Base-by-base conservation (phyloP, 192 early-diverging fungal species). In the Coemansia aciculifera region DNA sequence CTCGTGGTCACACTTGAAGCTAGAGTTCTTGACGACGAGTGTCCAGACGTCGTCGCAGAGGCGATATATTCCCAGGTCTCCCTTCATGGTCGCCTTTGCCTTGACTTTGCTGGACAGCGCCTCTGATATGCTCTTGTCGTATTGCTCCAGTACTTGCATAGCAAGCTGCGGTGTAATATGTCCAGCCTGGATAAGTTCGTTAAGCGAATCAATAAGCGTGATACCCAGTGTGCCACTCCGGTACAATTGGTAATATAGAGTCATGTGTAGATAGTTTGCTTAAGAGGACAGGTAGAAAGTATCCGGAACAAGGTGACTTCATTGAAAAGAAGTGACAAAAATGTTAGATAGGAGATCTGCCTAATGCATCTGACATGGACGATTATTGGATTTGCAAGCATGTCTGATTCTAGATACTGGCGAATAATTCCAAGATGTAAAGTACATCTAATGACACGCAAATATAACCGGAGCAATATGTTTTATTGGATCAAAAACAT, bases 31-130 rank as follows among this genome's bases (percentile, higher is more conserved):
- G 59, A 95, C 87, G 44, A 95, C 88, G 83, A 99, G 95, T 1
- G 96, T 98, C 95, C 95, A 99, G 19, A 99, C 96, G 63, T 99
- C 98, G 68, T 99, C 98, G 73, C 94, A 92, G 57, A 92, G 94
- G 36, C 94, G 87, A 75, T 98, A 99, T 34, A 89, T 93, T 63
- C 90, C 86, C 68, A 99, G 85, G 68, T 71, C 64, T 11, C 73
- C 70, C 90, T 94, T 97, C 51, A 99, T 88, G 17, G 85, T 87
- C 6, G 92, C 89, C 59, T 91, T 90, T 63, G 87, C 86, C 61
- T 87, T 86, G 43, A 98, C 96, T 69, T 88, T 86, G 34, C 67
- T 81, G 36, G 91, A 86, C 44, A 99, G 84, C 17, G 95, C 91
- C 49, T 98, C 95, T 3, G 91, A 88, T 62, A 99, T 93, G 64